Evolutionary conservation across 73 alveolate species (phyloP).

Genomic region (Blepharisma stoltei): DNA sequence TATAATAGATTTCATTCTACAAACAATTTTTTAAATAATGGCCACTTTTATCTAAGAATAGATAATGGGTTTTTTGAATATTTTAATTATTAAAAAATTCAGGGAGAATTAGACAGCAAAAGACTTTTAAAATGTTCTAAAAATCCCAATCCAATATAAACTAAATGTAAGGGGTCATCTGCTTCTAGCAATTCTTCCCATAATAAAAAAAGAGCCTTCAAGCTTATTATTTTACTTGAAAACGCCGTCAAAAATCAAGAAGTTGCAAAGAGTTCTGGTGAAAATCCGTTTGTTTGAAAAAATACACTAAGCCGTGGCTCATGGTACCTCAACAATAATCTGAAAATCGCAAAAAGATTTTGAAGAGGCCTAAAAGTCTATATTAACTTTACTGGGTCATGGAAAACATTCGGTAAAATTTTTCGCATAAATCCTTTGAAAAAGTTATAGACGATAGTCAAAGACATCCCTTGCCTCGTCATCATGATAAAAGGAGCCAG

Average conservation of each 20-base stretch:
- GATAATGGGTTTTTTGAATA: too few relatives aligned
- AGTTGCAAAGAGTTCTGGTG: conserved; percentile 82
- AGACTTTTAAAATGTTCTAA: background rate
- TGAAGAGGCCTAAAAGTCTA: conserved; percentile 52
- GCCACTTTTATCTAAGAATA: too few relatives aligned
- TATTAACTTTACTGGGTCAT: background rate
- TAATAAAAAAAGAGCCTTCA: background rate
- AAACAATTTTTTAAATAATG: too few relatives aligned
- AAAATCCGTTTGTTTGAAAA: conserved; percentile 41
- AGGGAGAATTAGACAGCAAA: background rate
- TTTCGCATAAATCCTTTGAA: conserved; percentile 37
- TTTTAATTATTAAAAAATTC: too few relatives aligned
- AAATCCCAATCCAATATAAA: background rate
- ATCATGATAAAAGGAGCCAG: conserved; percentile 57
- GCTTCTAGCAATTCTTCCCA: background rate
- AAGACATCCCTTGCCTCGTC: conserved; percentile 20
- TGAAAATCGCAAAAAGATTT: conserved; percentile 40
- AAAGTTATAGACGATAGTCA: conserved; percentile 19
- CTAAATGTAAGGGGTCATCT: background rate
- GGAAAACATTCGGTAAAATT: conserved; percentile 27
- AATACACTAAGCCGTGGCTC: conserved; percentile 54
- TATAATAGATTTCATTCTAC: too few relatives aligned
- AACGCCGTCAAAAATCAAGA: conserved; percentile 79
- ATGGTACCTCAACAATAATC: conserved; percentile 54
- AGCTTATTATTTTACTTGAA: conserved; percentile 45